Conservation (phyloP, 2,329 filamentous ascomycete genomes). For the Exophiala mesophila region DNA sequence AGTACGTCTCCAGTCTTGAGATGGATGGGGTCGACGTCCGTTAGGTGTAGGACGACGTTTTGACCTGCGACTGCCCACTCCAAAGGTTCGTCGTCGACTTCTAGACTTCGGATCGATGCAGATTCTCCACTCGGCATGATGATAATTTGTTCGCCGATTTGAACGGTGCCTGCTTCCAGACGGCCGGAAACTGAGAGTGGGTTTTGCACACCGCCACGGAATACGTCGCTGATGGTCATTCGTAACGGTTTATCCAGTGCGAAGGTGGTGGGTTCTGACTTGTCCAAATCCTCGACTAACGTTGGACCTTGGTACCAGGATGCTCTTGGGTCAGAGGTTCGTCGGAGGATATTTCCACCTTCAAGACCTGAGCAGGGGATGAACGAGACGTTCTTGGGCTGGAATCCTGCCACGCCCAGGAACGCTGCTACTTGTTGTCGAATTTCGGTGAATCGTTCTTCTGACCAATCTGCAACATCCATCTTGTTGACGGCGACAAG, state of each 20-base stretch:
- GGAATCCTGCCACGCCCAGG: constrained; percentile 74
- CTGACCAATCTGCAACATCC: constrained; percentile 77
- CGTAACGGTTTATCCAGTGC: constrained; percentile 74
- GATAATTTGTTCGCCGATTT: constrained; percentile 74
- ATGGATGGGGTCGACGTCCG: constrained; percentile 78
- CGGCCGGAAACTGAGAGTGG: constrained; percentile 81
- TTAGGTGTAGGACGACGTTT: constrained; percentile 76
- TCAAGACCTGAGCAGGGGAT: constrained; percentile 84
- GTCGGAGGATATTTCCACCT: constrained; percentile 72
- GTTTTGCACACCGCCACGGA: constrained; percentile 71
- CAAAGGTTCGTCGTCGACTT: constrained; percentile 62
- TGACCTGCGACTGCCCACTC: constrained; percentile 95
- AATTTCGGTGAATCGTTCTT: constrained; percentile 80
- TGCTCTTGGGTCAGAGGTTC: constrained; percentile 43
- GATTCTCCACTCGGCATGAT: constrained; percentile 77
- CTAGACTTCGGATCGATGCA: constrained; percentile 74
- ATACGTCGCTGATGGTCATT: constrained; percentile 83
- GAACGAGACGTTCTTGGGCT: constrained; percentile 73
- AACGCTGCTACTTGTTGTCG: constrained; percentile 77
- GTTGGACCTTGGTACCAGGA: constrained; percentile 79
- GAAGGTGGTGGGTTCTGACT: constrained; percentile 63
- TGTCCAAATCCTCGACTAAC: constrained; percentile 77
- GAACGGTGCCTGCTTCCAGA: constrained; percentile 76
- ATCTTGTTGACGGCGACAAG: constrained; percentile 95
- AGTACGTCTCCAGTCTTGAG: constrained; percentile 80